A percentile compares a stretch with the other conserved stretches of the same genome.
Evolutionary conservation across 345 rosid genomes (phyloP).

Genomic region (Gossypium turneri): DNA sequence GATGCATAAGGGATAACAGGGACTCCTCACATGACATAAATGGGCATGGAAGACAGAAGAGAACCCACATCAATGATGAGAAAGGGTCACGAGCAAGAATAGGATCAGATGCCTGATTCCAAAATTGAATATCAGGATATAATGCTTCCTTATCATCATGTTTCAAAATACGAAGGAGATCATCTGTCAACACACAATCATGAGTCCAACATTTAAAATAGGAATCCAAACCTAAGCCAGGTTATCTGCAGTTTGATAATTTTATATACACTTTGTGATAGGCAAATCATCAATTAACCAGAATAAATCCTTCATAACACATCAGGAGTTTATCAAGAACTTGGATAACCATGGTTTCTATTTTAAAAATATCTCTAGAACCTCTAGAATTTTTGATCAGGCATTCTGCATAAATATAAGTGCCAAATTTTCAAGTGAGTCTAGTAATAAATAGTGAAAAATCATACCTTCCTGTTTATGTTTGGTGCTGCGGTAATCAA

Average conservation of each 20-base stretch:
- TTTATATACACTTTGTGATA: background rate
- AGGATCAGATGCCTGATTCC: constrained; percentile 81
- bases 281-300: background rate
- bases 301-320: background rate
- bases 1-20: constrained; percentile 71
- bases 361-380: background rate
- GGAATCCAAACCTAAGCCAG: background rate
- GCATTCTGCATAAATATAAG: background rate
- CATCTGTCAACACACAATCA: constrained; percentile 37
- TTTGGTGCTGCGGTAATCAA: constrained; percentile 33
- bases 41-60: constrained; percentile 88
- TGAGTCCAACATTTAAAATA: constrained; percentile 7
- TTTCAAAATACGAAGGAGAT: constrained; percentile 37
- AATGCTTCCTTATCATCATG: constrained; percentile 38
- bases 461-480: constrained; percentile 43
- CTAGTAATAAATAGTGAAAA: constrained; percentile 4
- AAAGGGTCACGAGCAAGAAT: constrained; percentile 84
- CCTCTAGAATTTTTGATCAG: background rate
- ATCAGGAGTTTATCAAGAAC: background rate
- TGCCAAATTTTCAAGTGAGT: constrained; percentile 1
- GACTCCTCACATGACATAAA: constrained; percentile 71
- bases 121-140: constrained; percentile 52
- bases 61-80: constrained; percentile 94
- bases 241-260: background rate
- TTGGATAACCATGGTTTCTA: background rate